These are phyloP conservation scores for Didymellaceae sp. DNA, from an alignment of 2,329 filamentous ascomycete species.

Conservation along the genomic window DNA sequence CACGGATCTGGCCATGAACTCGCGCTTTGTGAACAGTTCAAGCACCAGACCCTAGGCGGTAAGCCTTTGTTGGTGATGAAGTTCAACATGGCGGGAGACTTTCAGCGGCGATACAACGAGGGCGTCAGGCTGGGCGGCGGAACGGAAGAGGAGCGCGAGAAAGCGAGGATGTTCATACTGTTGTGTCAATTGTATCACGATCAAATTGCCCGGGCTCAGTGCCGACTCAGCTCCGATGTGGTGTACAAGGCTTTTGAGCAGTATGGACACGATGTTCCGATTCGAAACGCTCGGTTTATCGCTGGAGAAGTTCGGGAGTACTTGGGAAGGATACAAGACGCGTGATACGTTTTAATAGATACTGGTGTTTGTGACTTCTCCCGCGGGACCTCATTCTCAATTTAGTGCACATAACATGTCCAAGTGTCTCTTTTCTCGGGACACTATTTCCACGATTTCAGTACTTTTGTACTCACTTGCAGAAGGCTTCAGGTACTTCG, in stretches of 20 bases:
- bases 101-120: neutral
- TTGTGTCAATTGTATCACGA: conserved; percentile 3
- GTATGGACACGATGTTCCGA: conserved; percentile 12
- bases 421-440: no score
- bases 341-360: no score
- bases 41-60: neutral
- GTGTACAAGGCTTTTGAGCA: neutral
- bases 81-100: conserved; percentile 4
- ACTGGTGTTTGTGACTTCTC: no score
- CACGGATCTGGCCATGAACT: conserved; percentile 13
- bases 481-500: no score
- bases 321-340: no score
- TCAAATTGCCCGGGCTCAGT: conserved; percentile 11
- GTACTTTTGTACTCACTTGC: no score
- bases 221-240: neutral
- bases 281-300: conserved; percentile 4
- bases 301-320: conserved; percentile 3
- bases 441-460: no score
- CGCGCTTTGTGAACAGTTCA: conserved; percentile 8
- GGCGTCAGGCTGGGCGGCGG: conserved; percentile 9
- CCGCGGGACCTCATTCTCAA: no score
- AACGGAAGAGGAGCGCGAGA: conserved; percentile 8
- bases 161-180: conserved; percentile 8
- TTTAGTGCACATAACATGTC: no score
- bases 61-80: conserved; percentile 14